phyloP scores from a whole-genome alignment of 2,329 filamentous ascomycete species.

The Thermothelomyces thermophilus region DNA sequence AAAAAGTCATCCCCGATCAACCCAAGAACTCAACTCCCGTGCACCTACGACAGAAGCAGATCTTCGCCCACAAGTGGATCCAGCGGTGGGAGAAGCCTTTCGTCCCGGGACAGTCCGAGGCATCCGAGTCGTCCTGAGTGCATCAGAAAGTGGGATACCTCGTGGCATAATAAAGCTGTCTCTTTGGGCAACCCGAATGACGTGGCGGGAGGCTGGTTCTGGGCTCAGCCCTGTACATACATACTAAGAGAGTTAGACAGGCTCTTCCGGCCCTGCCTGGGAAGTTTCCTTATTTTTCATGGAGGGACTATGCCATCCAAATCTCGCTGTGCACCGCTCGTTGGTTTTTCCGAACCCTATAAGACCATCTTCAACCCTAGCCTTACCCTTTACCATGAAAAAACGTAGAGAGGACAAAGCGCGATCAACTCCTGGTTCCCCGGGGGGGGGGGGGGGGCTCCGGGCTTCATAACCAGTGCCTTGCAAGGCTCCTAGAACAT shows the following conservation, averaged over 20 bases:
- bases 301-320: background rate
- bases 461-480: no score
- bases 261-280: constrained; percentile 8
- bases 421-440: no score
- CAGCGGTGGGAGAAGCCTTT: constrained; percentile 26
- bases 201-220: background rate
- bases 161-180: background rate
- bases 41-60: constrained; percentile 61
- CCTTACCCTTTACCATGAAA: no score
- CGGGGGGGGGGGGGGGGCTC: no score
- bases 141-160: background rate
- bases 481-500: no score
- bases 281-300: background rate
- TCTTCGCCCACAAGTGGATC: constrained; percentile 46
- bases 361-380: no score
- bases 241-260: constrained; percentile 8
- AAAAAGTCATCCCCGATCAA: constrained; percentile 72
- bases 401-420: no score
- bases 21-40: constrained; percentile 65
- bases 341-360: background rate
- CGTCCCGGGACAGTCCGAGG: constrained; percentile 24
- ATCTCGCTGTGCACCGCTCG: background rate
- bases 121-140: constrained; percentile 21
- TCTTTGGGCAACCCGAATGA: background rate
- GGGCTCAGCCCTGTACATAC: constrained; percentile 12